Evolutionary conservation across 2,329 filamentous ascomycete genomes (phyloP).

Genomic region (Colletotrichum orbiculare): DNA sequence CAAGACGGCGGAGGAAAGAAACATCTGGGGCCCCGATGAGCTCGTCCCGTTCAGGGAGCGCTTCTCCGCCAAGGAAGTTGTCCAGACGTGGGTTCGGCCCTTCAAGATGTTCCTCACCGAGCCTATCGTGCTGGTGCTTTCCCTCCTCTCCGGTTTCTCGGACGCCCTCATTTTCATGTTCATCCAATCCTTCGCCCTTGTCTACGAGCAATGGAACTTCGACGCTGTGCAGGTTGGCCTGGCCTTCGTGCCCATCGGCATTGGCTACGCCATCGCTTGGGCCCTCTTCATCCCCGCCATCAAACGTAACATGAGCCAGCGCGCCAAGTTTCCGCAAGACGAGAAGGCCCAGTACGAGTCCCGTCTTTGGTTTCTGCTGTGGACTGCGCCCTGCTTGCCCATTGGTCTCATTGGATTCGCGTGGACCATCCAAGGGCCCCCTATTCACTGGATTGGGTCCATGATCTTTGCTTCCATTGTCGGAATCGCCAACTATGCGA

Average conservation of each 20-base stretch:
- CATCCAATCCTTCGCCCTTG: conserved; percentile 75
- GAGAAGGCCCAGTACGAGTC: conserved; percentile 76
- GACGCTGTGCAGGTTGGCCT: conserved; percentile 66
- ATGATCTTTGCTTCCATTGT: conserved; percentile 74
- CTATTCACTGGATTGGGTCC: conserved; percentile 75
- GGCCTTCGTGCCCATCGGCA: conserved; percentile 72
- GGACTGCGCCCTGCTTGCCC: conserved; percentile 67
- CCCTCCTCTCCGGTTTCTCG: conserved; percentile 77
- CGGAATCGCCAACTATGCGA: conserved; percentile 78
- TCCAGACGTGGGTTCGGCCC: conserved; percentile 69
- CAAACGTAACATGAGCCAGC: conserved; percentile 62
- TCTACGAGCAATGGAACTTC: conserved; percentile 77
- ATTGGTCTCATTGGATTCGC: conserved; percentile 78
- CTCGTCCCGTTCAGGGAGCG: conserved; percentile 69
- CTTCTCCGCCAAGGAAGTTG: conserved; percentile 68
- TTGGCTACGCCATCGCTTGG: conserved; percentile 75
- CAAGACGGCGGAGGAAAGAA: conserved; percentile 50
- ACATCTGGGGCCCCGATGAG: conserved; percentile 80
- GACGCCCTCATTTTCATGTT: conserved; percentile 84
- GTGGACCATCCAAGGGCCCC: conserved; percentile 72
- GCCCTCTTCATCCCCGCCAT: conserved; percentile 68
- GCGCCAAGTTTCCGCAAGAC: conserved; percentile 60
- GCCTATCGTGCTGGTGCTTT: conserved; percentile 77
- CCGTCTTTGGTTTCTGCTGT: conserved; percentile 74
- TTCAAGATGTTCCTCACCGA: conserved; percentile 81